Evolutionary conservation across 2,329 filamentous ascomycete species (phyloP).

Genomic region (Claviceps digitariae): DNA sequence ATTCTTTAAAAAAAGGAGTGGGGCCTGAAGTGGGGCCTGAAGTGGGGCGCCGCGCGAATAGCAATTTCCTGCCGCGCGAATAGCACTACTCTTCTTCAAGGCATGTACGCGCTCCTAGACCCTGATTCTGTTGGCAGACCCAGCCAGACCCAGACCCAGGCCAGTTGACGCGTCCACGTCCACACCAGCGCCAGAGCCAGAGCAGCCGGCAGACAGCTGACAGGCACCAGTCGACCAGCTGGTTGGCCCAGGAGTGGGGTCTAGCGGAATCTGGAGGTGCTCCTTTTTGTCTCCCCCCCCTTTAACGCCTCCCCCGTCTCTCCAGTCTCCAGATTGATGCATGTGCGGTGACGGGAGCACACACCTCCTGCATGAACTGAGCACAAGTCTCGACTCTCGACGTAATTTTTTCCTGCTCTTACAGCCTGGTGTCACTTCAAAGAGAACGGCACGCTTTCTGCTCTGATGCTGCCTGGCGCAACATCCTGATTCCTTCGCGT

Average conservation of each 20-base stretch:
- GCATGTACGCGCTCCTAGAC: too few relatives aligned
- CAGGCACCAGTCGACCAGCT: background rate
- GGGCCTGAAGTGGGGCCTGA: too few relatives aligned
- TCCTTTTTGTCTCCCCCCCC: background rate
- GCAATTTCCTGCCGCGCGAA: too few relatives aligned
- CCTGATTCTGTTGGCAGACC: too few relatives aligned
- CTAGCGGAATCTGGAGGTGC: too few relatives aligned
- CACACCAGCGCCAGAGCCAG: background rate
- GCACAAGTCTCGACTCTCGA: background rate
- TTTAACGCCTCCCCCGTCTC: background rate
- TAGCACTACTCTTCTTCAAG: too few relatives aligned
- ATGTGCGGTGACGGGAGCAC: background rate
- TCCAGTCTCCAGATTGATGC: background rate
- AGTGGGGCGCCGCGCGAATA: too few relatives aligned
- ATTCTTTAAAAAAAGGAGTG: too few relatives aligned
- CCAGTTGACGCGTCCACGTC: background rate
- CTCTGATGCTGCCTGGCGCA: slow-evolving; percentile 1
- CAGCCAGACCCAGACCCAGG: too few relatives aligned
- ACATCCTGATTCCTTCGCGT: background rate
- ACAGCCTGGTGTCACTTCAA: background rate
- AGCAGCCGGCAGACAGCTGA: background rate
- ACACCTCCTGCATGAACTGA: background rate
- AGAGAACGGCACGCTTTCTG: slow-evolving; percentile 1
- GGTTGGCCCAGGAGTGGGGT: too few relatives aligned
- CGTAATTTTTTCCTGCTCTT: background rate